These are phyloP conservation scores for Mortierella polycephala DNA, from an alignment of 371 early-diverging fungal species.

Conservation along the genomic window DNA sequence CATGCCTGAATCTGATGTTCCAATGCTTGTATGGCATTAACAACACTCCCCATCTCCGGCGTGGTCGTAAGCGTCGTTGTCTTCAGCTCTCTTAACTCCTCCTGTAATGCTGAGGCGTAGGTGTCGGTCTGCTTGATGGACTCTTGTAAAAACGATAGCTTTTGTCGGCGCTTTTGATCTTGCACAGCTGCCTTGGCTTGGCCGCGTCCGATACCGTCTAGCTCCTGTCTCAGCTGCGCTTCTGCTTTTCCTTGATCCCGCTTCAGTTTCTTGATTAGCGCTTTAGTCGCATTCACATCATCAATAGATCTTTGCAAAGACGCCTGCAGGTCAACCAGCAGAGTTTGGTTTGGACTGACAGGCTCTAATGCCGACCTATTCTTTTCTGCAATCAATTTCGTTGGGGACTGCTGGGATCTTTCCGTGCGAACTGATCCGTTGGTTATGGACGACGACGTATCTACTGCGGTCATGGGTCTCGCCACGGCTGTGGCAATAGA, in stretches of 20 bases:
- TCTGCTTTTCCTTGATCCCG: constrained; percentile 48
- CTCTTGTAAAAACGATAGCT: constrained; percentile 49
- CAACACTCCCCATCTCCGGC: constrained; percentile 9
- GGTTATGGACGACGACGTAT: not conserved
- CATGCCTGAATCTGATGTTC: constrained; percentile 26
- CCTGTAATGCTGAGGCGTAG: constrained; percentile 8
- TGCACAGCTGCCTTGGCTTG: constrained; percentile 44
- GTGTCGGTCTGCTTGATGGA: constrained; percentile 52
- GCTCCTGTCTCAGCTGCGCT: constrained; percentile 37
- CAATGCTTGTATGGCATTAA: constrained; percentile 10
- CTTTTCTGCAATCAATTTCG: not conserved
- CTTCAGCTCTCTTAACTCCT: constrained; percentile 22
- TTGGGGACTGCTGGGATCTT: not conserved
- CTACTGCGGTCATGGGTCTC: not conserved
- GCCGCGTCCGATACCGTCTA: constrained; percentile 46
- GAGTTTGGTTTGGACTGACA: constrained; percentile 20
- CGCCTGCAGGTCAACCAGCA: constrained; percentile 31
- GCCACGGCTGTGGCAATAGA: not conserved
- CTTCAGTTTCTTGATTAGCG: constrained; percentile 41
- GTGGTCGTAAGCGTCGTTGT: constrained; percentile 1
- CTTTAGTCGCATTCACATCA: constrained; percentile 16
- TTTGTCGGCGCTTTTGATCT: constrained; percentile 52
- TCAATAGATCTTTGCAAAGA: constrained; percentile 26
- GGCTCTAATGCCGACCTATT: not conserved
- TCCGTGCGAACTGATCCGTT: not conserved